Conservation (phyloP, 73 alveolate genomes). For the Paramecium biaurelia region DNA sequence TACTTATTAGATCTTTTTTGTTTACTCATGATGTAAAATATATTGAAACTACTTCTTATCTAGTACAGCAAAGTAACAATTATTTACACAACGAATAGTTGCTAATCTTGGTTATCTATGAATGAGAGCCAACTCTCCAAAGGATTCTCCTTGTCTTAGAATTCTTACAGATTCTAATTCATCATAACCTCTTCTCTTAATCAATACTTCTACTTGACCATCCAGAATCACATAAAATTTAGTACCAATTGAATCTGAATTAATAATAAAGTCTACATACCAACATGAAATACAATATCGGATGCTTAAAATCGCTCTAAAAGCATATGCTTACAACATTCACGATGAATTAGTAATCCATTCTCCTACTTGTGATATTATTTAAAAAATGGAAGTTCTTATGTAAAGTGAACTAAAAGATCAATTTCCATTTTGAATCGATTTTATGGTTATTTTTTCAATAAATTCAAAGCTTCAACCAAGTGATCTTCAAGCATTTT, state of each 20-base stretch:
- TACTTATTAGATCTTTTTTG: neutral
- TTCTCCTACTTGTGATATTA: neutral
- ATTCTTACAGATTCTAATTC: conserved; percentile 35
- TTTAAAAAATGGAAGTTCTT: neutral
- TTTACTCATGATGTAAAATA: conserved; percentile 5
- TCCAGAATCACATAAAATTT: conserved; percentile 52
- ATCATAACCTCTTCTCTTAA: conserved; percentile 15
- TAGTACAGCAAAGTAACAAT: conserved; percentile 52
- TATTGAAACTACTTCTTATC: conserved; percentile 32
- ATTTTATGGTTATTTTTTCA: neutral
- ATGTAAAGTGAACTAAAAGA: neutral
- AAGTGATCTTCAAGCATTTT: neutral
- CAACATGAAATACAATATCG: conserved; percentile 1
- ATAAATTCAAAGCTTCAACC: neutral
- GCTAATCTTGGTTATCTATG: conserved; percentile 51
- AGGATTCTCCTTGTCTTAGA: conserved; percentile 39
- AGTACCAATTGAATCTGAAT: neutral
- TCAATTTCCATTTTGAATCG: neutral
- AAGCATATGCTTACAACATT: conserved; percentile 19
- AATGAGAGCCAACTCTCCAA: conserved; percentile 59
- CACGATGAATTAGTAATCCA: neutral
- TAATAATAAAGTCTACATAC: neutral
- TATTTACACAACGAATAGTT: conserved; percentile 41
- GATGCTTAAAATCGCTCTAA: neutral
- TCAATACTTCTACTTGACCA: conserved; percentile 31